These are phyloP conservation scores for Aulographum hederae DNA, from an alignment of 2,329 filamentous ascomycete genomes.

Conservation along the genomic window DNA sequence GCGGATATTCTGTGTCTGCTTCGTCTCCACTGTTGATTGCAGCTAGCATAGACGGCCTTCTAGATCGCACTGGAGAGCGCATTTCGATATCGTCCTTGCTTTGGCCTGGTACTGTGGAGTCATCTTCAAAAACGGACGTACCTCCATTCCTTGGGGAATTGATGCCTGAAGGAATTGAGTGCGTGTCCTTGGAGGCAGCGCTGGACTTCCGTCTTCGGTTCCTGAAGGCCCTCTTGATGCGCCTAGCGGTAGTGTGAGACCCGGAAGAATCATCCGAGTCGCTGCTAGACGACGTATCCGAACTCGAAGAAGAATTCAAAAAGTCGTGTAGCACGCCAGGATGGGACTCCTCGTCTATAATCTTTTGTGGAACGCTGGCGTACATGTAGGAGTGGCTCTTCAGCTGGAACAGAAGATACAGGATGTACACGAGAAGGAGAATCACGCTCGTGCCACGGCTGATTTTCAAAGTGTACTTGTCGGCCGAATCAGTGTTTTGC, in stretches of 20 bases:
- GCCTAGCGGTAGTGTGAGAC: conserved; percentile 56
- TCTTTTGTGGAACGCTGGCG: conserved; percentile 76
- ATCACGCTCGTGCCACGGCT: conserved; percentile 80
- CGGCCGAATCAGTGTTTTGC: conserved; percentile 39
- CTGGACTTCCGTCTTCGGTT: conserved; percentile 63
- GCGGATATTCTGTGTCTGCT: no score
- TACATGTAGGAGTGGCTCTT: conserved; percentile 89
- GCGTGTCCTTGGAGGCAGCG: conserved; percentile 47
- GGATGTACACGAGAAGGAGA: conserved; percentile 59
- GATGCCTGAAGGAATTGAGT: no score
- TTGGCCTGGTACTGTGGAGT: no score
- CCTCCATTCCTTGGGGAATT: no score
- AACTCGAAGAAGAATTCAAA: conserved; percentile 48
- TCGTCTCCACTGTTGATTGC: no score
- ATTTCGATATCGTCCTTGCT: no score
- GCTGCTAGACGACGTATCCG: conserved; percentile 18
- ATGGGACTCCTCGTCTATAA: conserved; percentile 80
- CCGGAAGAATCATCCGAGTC: conserved; percentile 47
- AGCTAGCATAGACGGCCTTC: no score
- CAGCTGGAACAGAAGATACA: conserved; percentile 79
- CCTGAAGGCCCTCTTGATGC: conserved; percentile 60
- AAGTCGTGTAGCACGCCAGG: conserved; percentile 71
- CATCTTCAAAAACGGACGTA: no score
- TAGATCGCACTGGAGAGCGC: no score
- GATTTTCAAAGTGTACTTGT: conserved; percentile 58